Conservation (phyloP, 257 asterid genomes). For the Nicotiana sylvestris region DNA sequence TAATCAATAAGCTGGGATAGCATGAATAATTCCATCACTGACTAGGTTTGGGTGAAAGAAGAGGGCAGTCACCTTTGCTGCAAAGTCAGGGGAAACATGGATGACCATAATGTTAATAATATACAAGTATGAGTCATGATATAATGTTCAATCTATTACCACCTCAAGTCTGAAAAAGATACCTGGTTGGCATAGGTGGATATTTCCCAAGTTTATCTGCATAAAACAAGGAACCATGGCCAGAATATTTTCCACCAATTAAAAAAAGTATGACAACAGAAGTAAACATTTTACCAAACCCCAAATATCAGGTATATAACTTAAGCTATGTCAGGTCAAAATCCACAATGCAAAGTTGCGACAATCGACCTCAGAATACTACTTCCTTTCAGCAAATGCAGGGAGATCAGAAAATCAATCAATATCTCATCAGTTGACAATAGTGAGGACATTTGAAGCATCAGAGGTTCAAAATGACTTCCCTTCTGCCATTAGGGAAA, state of each 20-base stretch:
- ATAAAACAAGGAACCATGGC: not conserved
- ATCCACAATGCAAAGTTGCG: not conserved
- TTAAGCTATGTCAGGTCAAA: not conserved
- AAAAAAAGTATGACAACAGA: not conserved
- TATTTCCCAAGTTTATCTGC: not conserved
- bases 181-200: not conserved
- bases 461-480: not conserved
- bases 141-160: not conserved
- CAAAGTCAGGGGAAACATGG: conserved; percentile 23
- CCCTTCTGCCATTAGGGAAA: no score
- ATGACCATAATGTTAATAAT: not conserved
- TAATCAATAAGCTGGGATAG: conserved; percentile 16
- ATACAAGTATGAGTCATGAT: not conserved
- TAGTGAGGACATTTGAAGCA: not conserved
- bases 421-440: not conserved
- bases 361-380: not conserved
- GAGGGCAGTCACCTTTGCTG: conserved; percentile 59
- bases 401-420: not conserved
- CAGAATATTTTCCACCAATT: not conserved
- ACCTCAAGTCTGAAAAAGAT: conserved; percentile 1
- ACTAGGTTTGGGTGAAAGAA: conserved; percentile 9
- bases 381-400: not conserved
- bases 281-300: not conserved
- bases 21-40: conserved; percentile 3
- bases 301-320: not conserved